Conservation (phyloP, 805 yeast species). For the Saccharomycopsis fermentans region DNA sequence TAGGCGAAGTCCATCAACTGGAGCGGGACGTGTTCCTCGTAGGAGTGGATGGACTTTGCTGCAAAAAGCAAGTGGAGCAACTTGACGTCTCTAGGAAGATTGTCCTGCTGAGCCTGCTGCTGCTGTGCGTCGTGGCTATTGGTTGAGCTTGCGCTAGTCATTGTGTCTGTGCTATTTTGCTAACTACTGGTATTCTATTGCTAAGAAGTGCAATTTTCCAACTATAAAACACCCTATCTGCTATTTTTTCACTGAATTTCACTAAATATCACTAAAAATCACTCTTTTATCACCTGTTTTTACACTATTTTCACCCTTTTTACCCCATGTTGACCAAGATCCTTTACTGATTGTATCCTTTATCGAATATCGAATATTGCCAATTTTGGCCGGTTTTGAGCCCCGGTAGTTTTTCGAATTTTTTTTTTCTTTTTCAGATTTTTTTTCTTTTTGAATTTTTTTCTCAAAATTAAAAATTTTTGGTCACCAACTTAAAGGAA, state of each 20-base stretch:
- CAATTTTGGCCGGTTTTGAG: not conserved
- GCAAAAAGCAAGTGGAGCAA: constrained; percentile 84
- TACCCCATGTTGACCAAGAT: too few relatives aligned
- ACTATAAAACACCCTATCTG: too few relatives aligned
- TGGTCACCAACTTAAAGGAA: too few relatives aligned
- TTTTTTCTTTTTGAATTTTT: not conserved
- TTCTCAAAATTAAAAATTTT: not conserved
- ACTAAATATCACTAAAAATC: too few relatives aligned
- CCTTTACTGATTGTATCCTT: too few relatives aligned
- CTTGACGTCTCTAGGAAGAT: constrained; percentile 77
- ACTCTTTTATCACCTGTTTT: too few relatives aligned
- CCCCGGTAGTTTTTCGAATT: not conserved
- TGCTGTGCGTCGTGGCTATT: not conserved
- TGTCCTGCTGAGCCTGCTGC: constrained; percentile 5
- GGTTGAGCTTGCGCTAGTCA: not conserved
- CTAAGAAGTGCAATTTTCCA: too few relatives aligned
- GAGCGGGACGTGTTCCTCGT: constrained; percentile 92
- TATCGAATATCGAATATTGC: not conserved
- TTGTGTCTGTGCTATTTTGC: not conserved
- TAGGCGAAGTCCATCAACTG: constrained; percentile 97
- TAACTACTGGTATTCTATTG: too few relatives aligned
- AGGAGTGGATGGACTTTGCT: constrained; percentile 81
- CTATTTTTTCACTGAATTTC: too few relatives aligned
- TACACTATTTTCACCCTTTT: too few relatives aligned
- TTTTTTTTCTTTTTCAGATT: not conserved